These are phyloP conservation scores for Turnera subulata DNA, from an alignment of 345 rosid species.

Conservation along the genomic window DNA sequence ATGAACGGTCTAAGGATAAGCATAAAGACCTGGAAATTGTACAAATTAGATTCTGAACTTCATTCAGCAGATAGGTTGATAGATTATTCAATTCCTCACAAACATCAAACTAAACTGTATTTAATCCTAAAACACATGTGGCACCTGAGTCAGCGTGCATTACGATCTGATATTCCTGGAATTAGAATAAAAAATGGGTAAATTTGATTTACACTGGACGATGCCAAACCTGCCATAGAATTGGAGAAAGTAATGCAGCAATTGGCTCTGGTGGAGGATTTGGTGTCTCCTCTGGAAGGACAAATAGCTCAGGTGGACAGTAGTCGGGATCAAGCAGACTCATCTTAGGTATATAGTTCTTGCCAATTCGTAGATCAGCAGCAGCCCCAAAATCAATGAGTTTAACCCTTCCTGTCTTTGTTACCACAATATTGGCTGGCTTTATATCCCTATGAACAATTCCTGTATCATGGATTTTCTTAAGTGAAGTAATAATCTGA, in stretches of 20 bases:
- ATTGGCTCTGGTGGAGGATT: conserved; percentile 93
- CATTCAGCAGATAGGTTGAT: no score
- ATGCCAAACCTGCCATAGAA: conserved; percentile 73
- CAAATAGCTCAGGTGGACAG: conserved; percentile 91
- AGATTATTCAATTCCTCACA: no score
- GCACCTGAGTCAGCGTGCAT: no score
- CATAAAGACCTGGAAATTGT: no score
- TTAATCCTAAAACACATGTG: no score
- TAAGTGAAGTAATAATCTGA: conserved; percentile 79
- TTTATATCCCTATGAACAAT: conserved; percentile 93
- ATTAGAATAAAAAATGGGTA: no score
- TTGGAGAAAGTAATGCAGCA: conserved; percentile 86
- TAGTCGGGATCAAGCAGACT: conserved; percentile 83
- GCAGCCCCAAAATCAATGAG: conserved; percentile 98
- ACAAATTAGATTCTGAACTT: no score
- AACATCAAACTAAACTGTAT: no score
- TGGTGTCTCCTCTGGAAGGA: conserved; percentile 91
- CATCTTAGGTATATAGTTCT: conserved; percentile 70
- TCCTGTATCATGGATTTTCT: conserved; percentile 84
- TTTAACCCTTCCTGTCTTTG: conserved; percentile 84
- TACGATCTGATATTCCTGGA: no score
- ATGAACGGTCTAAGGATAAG: no score
- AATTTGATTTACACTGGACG: no score
- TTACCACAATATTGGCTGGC: conserved; percentile 89
- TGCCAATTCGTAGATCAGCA: conserved; percentile 93